Evolutionary conservation across 352 stramenopile genomes (phyloP).

Genomic region (Phytophthora cryptogea): DNA sequence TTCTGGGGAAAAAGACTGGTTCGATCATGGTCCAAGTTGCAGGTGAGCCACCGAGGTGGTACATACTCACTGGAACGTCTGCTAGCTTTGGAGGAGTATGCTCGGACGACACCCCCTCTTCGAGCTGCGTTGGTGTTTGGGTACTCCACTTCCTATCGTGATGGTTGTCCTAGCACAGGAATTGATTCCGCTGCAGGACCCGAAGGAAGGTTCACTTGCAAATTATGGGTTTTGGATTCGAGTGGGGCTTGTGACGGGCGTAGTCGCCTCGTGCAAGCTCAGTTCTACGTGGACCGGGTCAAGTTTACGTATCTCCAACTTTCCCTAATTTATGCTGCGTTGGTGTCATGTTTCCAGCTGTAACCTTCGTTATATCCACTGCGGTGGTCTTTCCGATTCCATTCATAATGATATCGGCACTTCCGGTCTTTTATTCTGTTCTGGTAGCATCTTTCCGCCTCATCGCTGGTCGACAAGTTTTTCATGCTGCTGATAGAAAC

Average conservation of each 20-base stretch:
- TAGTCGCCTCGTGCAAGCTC: constrained; percentile 4
- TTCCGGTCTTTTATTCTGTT: constrained; percentile 5
- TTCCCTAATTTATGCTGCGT: background rate
- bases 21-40: background rate
- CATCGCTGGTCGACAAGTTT: constrained; percentile 2
- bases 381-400: constrained; percentile 14
- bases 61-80: constrained; percentile 7
- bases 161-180: constrained; percentile 5
- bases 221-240: constrained; percentile 18
- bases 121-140: constrained; percentile 2
- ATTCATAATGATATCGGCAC: constrained; percentile 7
- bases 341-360: background rate
- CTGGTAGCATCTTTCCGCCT: constrained; percentile 9
- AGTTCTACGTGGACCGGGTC: background rate
- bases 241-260: background rate
- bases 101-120: constrained; percentile 1
- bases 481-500: background rate
- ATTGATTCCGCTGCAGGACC: constrained; percentile 13
- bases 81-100: constrained; percentile 11
- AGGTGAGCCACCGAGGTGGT: constrained; percentile 2
- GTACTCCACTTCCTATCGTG: background rate
- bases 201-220: background rate
- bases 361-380: background rate
- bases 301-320: background rate
- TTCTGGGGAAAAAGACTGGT: background rate